Percentiles rank a stretch among this genome's conserved stretches.
Evolutionary conservation across 2,329 filamentous ascomycete species (phyloP).

Genomic region (Rhinocladiella mackenziei): DNA sequence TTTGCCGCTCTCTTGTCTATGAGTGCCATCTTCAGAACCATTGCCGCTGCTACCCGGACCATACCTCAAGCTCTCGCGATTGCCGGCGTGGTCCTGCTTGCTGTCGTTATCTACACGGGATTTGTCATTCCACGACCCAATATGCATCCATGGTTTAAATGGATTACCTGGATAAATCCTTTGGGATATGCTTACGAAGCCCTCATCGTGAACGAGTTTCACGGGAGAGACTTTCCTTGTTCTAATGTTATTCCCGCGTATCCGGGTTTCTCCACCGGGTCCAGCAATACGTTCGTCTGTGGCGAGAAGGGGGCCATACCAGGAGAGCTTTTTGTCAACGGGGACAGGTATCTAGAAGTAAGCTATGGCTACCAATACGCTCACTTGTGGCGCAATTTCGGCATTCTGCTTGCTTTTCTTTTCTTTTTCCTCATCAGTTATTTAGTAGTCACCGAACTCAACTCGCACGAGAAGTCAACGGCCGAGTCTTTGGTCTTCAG

Average conservation of each 20-base stretch:
- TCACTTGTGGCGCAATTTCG: constrained; percentile 65
- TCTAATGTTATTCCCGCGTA: constrained; percentile 36
- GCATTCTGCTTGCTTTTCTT: constrained; percentile 62
- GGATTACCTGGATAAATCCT: constrained; percentile 64
- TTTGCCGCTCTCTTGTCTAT: constrained; percentile 56
- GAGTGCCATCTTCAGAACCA: constrained; percentile 52
- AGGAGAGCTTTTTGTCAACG: constrained; percentile 53
- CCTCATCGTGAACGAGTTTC: constrained; percentile 50
- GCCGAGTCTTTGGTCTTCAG: constrained; percentile 72
- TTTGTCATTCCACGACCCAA: constrained; percentile 59
- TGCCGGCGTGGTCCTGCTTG: constrained; percentile 50
- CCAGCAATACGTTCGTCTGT: constrained; percentile 65
- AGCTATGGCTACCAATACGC: constrained; percentile 55
- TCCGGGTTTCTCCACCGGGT: constrained; percentile 40
- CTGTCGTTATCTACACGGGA: constrained; percentile 63
- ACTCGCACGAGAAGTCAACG: constrained; percentile 66
- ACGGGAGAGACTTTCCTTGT: constrained; percentile 54
- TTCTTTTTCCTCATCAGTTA: constrained; percentile 67
- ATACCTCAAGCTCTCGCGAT: constrained; percentile 61
- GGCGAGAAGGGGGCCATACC: constrained; percentile 52
- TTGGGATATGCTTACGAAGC: constrained; percentile 61
- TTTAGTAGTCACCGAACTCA: constrained; percentile 60
- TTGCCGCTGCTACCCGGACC: constrained; percentile 61
- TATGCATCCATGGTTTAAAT: constrained; percentile 61
- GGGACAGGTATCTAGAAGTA: constrained; percentile 60